These are phyloP conservation scores for Hypoxylon sp. DNA, from an alignment of 2,329 filamentous ascomycete species.

Conservation along the genomic window DNA sequence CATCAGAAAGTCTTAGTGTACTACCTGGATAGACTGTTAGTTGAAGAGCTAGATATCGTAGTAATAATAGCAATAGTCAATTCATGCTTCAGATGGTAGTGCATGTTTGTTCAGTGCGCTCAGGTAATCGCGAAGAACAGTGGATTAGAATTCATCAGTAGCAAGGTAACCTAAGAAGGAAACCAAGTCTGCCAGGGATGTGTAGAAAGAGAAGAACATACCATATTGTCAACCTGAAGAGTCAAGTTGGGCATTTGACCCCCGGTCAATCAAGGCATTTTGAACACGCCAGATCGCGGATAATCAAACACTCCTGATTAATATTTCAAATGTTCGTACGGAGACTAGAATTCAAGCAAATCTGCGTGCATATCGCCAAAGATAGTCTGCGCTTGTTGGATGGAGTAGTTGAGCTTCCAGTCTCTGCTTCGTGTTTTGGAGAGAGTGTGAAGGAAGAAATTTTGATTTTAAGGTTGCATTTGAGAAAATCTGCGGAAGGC, in stretches of 20 bases:
- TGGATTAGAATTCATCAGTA: slow-evolving; percentile 71
- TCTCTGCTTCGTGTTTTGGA: slow-evolving; percentile 10
- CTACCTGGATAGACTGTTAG: slow-evolving; percentile 41
- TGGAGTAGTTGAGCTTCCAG: background rate
- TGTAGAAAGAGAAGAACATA: slow-evolving; percentile 21
- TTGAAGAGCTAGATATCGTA: slow-evolving; percentile 16
- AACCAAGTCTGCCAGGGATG: slow-evolving; percentile 12
- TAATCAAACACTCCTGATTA: background rate
- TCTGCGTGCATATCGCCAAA: background rate
- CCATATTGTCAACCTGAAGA: slow-evolving; percentile 9
- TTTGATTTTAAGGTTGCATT: slow-evolving; percentile 22
- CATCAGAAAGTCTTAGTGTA: background rate
- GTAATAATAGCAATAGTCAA: slow-evolving; percentile 39
- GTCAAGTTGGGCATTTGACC: slow-evolving; percentile 2
- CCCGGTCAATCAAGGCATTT: background rate
- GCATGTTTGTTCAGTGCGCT: slow-evolving; percentile 78
- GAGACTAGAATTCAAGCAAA: no score
- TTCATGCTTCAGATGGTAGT: slow-evolving; percentile 79
- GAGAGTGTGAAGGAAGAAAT: slow-evolving; percentile 31
- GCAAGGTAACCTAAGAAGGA: slow-evolving; percentile 48
- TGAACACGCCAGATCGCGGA: background rate
- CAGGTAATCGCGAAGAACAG: slow-evolving; percentile 73
- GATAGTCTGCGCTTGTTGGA: background rate
- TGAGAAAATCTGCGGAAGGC: slow-evolving; percentile 34
- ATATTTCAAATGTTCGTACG: background rate